These are phyloP conservation scores for Adansonia digitata DNA, from an alignment of 345 rosid genomes.

Conservation along the genomic window DNA sequence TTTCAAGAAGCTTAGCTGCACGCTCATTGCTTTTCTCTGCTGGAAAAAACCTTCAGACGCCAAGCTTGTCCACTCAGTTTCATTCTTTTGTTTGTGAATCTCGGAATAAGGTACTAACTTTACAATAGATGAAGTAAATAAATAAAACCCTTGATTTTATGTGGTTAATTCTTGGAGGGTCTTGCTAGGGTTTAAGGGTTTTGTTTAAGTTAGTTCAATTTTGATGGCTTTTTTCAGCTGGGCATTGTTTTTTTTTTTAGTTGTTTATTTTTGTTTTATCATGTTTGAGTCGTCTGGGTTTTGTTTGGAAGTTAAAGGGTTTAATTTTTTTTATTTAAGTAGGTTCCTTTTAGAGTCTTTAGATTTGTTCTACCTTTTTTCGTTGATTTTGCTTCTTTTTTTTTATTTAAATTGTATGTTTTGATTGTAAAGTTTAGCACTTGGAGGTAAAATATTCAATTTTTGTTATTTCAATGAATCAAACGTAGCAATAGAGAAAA, in stretches of 20 bases:
- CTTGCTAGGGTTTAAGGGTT: conserved; percentile 45
- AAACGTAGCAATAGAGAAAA: not conserved
- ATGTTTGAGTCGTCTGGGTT: not conserved
- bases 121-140: not conserved
- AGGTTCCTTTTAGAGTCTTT: not conserved
- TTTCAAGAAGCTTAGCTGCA: conserved; percentile 39
- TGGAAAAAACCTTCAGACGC: conserved; percentile 31
- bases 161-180: conserved; percentile 17
- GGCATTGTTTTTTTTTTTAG: not conserved
- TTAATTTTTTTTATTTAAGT: not conserved
- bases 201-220: not conserved
- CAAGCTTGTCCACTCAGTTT: conserved; percentile 29
- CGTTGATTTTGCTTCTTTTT: not conserved
- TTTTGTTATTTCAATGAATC: not conserved
- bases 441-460: not conserved
- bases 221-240: not conserved
- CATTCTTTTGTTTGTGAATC: conserved; percentile 32
- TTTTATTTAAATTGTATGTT: not conserved
- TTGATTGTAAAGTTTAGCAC: not conserved
- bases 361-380: not conserved
- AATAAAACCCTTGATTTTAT: conserved; percentile 2
- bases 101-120: conserved; percentile 30
- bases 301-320: not conserved
- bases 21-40: conserved; percentile 38
- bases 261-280: not conserved